Evolutionary conservation across 768 basidiomycete species (phyloP).

Genomic region (Rhodotorula diobovata): DNA sequence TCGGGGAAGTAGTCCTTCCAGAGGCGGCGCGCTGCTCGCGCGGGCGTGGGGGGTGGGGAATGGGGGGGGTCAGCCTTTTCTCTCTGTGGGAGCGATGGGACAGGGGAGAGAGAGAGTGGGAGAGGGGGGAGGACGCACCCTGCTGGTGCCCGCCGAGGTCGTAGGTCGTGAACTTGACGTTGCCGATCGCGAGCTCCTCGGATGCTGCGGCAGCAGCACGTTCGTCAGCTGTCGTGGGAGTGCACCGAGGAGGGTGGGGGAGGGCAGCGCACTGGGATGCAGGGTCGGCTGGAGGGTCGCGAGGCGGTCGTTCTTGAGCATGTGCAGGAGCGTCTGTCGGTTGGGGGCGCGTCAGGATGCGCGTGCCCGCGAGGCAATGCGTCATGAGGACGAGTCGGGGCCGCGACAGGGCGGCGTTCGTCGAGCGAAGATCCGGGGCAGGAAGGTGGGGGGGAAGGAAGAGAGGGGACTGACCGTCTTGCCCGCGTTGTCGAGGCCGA

Average conservation of each 20-base stretch:
- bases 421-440: not conserved
- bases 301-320: conserved; percentile 98
- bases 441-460: no score
- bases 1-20: conserved; percentile 99
- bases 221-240: not conserved
- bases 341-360: not conserved
- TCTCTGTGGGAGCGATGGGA: no score
- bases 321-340: conserved; percentile 82
- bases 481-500: conserved; percentile 97
- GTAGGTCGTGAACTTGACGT: conserved; percentile 97
- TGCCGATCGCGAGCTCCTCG: conserved; percentile 96
- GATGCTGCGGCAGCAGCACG: conserved; percentile 62
- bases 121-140: conserved; percentile 54
- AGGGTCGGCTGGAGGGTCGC: conserved; percentile 97
- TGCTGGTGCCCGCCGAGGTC: conserved; percentile 97
- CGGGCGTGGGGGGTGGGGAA: conserved; percentile 9
- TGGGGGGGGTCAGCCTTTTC: not conserved
- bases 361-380: no score
- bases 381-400: not conserved
- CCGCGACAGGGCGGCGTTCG: no score
- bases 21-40: conserved; percentile 77
- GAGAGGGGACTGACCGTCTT: conserved; percentile 71
- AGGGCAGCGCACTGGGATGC: conserved; percentile 74
- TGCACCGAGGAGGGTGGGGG: no score
- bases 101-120: no score